phyloP scores from a whole-genome alignment of 495 filamentous ascomycete genomes.

The Neurospora sublineolata region DNA sequence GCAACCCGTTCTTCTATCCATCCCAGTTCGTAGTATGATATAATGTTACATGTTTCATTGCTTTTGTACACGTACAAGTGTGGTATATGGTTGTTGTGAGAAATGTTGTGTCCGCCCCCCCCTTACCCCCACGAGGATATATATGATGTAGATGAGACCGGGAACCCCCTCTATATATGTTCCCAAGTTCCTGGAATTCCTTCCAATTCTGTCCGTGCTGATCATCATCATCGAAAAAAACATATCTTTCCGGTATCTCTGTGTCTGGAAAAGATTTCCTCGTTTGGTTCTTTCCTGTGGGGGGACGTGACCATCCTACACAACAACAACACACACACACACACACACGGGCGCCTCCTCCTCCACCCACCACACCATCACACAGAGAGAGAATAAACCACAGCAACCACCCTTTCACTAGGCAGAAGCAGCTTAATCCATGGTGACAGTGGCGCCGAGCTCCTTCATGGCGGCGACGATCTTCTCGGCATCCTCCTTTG shows the following conservation, averaged over 20 bases:
- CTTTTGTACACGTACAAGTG: slow-evolving; percentile 22
- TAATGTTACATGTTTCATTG: slow-evolving; percentile 23
- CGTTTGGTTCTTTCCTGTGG: background rate
- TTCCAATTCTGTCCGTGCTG: background rate
- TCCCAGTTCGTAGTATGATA: background rate
- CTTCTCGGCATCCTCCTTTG: slow-evolving; percentile 98
- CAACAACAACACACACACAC: background rate
- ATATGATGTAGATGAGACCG: background rate
- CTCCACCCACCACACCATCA: background rate
- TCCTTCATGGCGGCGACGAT: slow-evolving; percentile 88
- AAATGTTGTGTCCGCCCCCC: background rate
- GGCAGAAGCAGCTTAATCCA: slow-evolving; percentile 55
- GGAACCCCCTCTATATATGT: background rate
- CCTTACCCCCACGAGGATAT: background rate
- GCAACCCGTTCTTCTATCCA: background rate
- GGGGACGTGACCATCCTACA: background rate
- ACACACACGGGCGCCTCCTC: background rate
- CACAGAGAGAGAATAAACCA: background rate
- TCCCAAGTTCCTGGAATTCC: background rate
- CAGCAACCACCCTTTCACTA: background rate
- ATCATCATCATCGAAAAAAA: background rate
- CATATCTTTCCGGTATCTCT: background rate
- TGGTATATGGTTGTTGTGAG: background rate
- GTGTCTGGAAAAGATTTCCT: background rate
- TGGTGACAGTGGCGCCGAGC: slow-evolving; percentile 71